Base-by-base conservation (phyloP, 257 asterid genomes). In the Verbascum thapsus region DNA sequence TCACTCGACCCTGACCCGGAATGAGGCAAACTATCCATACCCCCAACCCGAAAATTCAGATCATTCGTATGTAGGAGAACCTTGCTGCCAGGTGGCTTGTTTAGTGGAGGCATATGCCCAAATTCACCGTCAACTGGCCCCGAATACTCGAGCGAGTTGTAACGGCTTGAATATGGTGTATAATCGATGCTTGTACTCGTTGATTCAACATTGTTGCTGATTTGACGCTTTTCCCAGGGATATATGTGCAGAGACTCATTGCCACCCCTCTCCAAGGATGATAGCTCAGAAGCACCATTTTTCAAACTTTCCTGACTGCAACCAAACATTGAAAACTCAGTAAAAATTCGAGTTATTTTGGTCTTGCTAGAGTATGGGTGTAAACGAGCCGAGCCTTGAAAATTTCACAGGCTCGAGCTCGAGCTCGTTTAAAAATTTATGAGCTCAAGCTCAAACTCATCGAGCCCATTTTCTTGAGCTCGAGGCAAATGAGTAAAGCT, bases 251-350 rank as follows among this genome's bases (percentile, higher is more conserved):
- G 44, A 10, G 42, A 60, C 7, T 55, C 74, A 30, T 35, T 23
- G 63, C 44, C 32, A 26, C 32, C 19, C 22, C 72, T 69, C 13
- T 75, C 78, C 9, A 20, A 20, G 34, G 69, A 16, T 53, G 53
- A 63, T 17, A 30, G 11, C 42, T 77, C 79, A 15, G 81, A 74
- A 58, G 15, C 38, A 40, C 72, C 59, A 55, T 60, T 62, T 71
- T 61, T 71, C 77, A 73, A 53, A 51, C 75, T 83, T 58, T 49
- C 77, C 35, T 77, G 87, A 37, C 95, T 86, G 71, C 37, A 37
- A 8, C 3, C 13, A 15, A 16, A 64, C 9, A 11, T 11, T 13
- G 47, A 19, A 39, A 55, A 67, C 3, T 32, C 19, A 16, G n/a
- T n/a, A 45, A 44, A 53, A 35, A 48, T 35, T 3, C n/a, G 6